Evolutionary conservation across 148 eudicot genomes (phyloP).

Genomic region (Camellia japonica): DNA sequence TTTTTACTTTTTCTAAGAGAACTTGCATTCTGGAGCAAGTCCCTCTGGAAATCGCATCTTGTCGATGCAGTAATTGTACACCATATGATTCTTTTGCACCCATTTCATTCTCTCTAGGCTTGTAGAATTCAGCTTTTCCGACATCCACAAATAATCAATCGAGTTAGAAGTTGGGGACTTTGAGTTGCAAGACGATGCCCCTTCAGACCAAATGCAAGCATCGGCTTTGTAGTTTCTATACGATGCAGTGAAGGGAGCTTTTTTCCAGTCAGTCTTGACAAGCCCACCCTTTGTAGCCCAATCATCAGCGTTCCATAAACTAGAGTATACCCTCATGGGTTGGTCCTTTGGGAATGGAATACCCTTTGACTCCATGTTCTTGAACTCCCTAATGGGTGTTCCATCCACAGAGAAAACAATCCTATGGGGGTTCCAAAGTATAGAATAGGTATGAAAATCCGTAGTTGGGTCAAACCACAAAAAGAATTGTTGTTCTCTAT

Average conservation of each 20-base stretch:
- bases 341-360: conserved; percentile 18
- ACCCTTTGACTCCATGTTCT: conserved; percentile 17
- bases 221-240: conserved; percentile 18
- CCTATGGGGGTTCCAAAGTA: conserved; percentile 23
- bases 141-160: conserved; percentile 8
- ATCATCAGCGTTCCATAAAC: conserved; percentile 27
- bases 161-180: background rate
- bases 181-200: conserved; percentile 12
- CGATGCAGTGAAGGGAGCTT: conserved; percentile 23
- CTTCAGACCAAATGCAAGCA: conserved; percentile 14
- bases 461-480: conserved; percentile 29
- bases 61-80: conserved; percentile 25
- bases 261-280: conserved; percentile 25
- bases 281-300: conserved; percentile 27
- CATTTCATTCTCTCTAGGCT: conserved; percentile 18
- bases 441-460: conserved; percentile 22
- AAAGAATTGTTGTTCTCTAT: conserved; percentile 26
- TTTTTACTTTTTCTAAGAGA: conserved; percentile 1
- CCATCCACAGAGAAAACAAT: conserved; percentile 20
- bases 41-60: conserved; percentile 27
- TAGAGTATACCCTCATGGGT: conserved; percentile 23
- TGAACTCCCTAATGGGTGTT: conserved; percentile 22
- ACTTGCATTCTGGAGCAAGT: conserved; percentile 22
- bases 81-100: conserved; percentile 25
- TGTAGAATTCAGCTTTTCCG: conserved; percentile 16